These are phyloP conservation scores for Corinectria fuckeliana DNA, from an alignment of 2,329 filamentous ascomycete genomes.

Conservation along the genomic window DNA sequence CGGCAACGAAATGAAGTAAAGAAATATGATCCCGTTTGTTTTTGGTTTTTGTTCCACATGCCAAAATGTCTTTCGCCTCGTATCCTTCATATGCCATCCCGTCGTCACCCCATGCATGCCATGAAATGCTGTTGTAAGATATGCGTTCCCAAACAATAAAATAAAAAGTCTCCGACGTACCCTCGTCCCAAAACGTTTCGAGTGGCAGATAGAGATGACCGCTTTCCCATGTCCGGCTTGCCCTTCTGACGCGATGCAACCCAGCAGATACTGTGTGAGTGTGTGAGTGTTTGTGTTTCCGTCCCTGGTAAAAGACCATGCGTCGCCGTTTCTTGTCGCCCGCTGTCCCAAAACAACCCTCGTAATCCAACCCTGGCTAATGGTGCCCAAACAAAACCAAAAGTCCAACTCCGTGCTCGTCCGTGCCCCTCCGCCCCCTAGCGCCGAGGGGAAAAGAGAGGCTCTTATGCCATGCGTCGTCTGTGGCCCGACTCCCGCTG, in stretches of 20 bases:
- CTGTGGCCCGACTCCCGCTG: slow-evolving; percentile 55
- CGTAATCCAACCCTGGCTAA: slow-evolving; percentile 6
- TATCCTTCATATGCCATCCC: slow-evolving; percentile 25
- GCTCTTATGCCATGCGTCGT: slow-evolving; percentile 41
- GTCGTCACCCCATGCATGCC: slow-evolving; percentile 22
- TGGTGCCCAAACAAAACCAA: slow-evolving; percentile 20
- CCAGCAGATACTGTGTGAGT: slow-evolving; percentile 18
- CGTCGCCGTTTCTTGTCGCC: slow-evolving; percentile 18
- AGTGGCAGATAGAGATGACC: slow-evolving; percentile 11
- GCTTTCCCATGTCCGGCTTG: slow-evolving; percentile 13
- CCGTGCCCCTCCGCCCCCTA: slow-evolving; percentile 7
- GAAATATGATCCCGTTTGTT: slow-evolving; percentile 16
- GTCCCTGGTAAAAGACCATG: slow-evolving; percentile 15
- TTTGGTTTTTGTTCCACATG: slow-evolving; percentile 30
- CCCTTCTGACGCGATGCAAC: slow-evolving; percentile 19
- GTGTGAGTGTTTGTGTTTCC: slow-evolving; percentile 12
- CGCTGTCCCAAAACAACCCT: slow-evolving; percentile 15
- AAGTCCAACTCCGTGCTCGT: slow-evolving; percentile 24
- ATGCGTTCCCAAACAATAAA: slow-evolving; percentile 16
- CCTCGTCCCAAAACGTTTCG: slow-evolving; percentile 9
- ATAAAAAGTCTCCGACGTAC: slow-evolving; percentile 5
- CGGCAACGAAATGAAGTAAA: slow-evolving; percentile 28
- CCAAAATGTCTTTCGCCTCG: slow-evolving; percentile 26
- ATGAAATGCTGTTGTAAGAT: slow-evolving; percentile 25
- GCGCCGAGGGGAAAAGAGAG: background rate